These are phyloP conservation scores for Aristolochia fimbriata DNA, from an alignment of 164 flowering plant genomes.

Conservation along the genomic window DNA sequence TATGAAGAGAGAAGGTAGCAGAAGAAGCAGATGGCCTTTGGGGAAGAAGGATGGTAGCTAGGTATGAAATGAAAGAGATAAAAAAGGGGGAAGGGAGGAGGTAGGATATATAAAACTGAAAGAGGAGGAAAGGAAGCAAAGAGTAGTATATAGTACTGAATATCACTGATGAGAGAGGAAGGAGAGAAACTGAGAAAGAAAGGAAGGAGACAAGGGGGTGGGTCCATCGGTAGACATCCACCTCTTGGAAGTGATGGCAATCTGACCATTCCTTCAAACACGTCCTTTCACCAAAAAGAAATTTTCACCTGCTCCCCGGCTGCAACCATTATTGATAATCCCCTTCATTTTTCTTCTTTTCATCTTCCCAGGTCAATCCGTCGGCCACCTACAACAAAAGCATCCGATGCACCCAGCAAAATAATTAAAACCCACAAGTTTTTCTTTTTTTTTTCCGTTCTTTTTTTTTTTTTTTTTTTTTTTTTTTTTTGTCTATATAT, in stretches of 20 bases:
- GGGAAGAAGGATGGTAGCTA: slow-evolving; percentile 15
- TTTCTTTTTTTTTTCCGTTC: no score
- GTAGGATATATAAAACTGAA: slow-evolving; percentile 1
- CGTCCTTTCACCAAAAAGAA: slow-evolving; percentile 2
- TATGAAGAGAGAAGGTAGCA: background rate
- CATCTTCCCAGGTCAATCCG: background rate
- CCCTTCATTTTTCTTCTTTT: background rate
- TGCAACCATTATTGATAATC: background rate
- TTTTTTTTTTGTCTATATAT: no score
- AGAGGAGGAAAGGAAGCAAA: background rate
- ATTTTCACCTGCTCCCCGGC: background rate
- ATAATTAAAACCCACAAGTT: no score
- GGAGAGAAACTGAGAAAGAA: background rate
- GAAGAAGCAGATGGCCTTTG: slow-evolving; percentile 9
- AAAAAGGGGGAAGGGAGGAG: slow-evolving; percentile 2
- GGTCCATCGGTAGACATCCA: background rate
- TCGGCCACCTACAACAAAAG: background rate
- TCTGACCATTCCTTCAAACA: slow-evolving; percentile 14
- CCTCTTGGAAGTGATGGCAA: slow-evolving; percentile 5
- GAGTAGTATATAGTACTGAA: no score
- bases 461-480: no score
- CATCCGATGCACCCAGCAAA: no score
- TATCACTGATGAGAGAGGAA: background rate
- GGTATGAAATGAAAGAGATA: no score
- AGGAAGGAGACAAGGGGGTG: background rate